These are phyloP conservation scores for Fusarium albosuccineum DNA, from an alignment of 2,329 filamentous ascomycete genomes.

Conservation along the genomic window DNA sequence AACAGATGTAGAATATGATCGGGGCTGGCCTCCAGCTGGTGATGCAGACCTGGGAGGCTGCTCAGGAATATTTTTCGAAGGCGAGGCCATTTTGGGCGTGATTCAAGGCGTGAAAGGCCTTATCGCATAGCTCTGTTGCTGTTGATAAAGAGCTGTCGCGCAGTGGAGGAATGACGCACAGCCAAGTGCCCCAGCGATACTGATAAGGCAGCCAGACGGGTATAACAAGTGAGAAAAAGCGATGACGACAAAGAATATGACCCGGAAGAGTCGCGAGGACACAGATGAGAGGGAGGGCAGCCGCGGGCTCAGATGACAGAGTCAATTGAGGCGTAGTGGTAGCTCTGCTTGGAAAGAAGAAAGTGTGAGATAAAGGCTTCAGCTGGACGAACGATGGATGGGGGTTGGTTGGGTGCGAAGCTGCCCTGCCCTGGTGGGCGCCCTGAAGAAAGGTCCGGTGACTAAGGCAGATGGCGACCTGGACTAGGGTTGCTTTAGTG, in stretches of 20 bases:
- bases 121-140: slow-evolving; percentile 45
- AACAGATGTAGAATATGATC: slow-evolving; percentile 64
- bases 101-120: slow-evolving; percentile 32
- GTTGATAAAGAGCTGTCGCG: slow-evolving; percentile 20
- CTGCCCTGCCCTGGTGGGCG: slow-evolving; percentile 28
- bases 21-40: slow-evolving; percentile 59
- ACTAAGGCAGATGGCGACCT: slow-evolving; percentile 42
- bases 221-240: slow-evolving; percentile 24
- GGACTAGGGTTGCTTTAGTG: slow-evolving; percentile 36
- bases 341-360: slow-evolving; percentile 27
- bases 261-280: slow-evolving; percentile 26
- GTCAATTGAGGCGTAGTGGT: slow-evolving; percentile 34
- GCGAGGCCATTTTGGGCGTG: slow-evolving; percentile 52
- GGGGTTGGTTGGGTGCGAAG: slow-evolving; percentile 11
- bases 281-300: slow-evolving; percentile 22
- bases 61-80: slow-evolving; percentile 54
- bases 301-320: slow-evolving; percentile 36
- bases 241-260: slow-evolving; percentile 35
- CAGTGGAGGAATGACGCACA: slow-evolving; percentile 33
- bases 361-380: slow-evolving; percentile 40
- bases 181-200: slow-evolving; percentile 17
- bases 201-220: slow-evolving; percentile 9
- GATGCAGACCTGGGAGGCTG: slow-evolving; percentile 61
- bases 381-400: slow-evolving; percentile 14
- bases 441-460: slow-evolving; percentile 38